Conservation (phyloP, 2,329 filamentous ascomycete genomes). For the Teratosphaeria viscida region DNA sequence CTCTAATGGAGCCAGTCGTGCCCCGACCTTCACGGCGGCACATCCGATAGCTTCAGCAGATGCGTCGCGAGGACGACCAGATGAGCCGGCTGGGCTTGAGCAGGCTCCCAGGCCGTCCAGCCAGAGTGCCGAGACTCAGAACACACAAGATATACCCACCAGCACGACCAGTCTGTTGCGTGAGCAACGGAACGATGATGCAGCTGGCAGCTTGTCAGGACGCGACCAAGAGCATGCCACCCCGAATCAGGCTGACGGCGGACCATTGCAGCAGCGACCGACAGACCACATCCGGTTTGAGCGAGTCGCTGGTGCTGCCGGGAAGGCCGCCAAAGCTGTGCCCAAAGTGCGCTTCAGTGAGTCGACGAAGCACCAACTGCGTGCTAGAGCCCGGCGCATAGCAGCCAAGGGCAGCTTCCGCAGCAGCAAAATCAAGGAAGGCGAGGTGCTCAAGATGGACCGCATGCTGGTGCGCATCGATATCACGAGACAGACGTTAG, state of each 20-base stretch:
- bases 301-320: constrained; percentile 4
- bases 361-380: constrained; percentile 20
- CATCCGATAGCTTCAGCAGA: constrained; percentile 7
- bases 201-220: not conserved
- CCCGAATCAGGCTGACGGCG: constrained; percentile 2
- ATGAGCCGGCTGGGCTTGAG: constrained; percentile 1
- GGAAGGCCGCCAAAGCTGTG: constrained; percentile 5
- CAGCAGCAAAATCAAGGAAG: constrained; percentile 36
- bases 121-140: constrained; percentile 7
- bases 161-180: constrained; percentile 20
- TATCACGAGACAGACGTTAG: constrained; percentile 36
- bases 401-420: constrained; percentile 18
- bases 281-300: constrained; percentile 6
- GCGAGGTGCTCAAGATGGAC: constrained; percentile 57
- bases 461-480: constrained; percentile 58
- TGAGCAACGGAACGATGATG: constrained; percentile 7
- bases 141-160: constrained; percentile 8
- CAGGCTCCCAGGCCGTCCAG: constrained; percentile 6
- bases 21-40: constrained; percentile 20
- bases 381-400: constrained; percentile 20
- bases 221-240: not conserved
- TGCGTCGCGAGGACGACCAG: not conserved
- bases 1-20: constrained; percentile 23
- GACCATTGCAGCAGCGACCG: constrained; percentile 4
- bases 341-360: constrained; percentile 21